Evolutionary conservation across 352 stramenopile genomes (phyloP).

Genomic region (Salisapilia sapeloensis): DNA sequence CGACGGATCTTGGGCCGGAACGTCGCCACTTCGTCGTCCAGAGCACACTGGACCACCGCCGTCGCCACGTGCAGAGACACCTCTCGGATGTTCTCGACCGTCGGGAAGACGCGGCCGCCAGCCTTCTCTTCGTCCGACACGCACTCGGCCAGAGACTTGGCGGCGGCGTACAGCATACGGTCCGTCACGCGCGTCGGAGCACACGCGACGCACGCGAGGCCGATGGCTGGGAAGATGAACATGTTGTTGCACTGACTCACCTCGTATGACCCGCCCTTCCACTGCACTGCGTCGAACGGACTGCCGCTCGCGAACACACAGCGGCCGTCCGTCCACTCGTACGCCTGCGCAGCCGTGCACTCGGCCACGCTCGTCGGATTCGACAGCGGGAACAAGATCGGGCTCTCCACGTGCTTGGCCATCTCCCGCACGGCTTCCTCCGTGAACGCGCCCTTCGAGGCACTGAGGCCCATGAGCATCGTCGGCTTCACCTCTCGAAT

Average conservation of each 20-base stretch:
- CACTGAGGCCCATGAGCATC: slow-evolving; percentile 90
- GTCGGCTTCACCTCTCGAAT: slow-evolving; percentile 84
- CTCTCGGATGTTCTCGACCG: slow-evolving; percentile 84
- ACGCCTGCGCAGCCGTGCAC: slow-evolving; percentile 92
- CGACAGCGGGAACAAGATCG: slow-evolving; percentile 94
- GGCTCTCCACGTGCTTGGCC: slow-evolving; percentile 69
- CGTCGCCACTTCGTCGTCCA: slow-evolving; percentile 77
- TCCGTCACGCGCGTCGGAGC: slow-evolving; percentile 75
- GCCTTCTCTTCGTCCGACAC: slow-evolving; percentile 86
- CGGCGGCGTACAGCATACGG: slow-evolving; percentile 90
- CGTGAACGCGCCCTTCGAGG: slow-evolving; percentile 77
- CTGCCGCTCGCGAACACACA: slow-evolving; percentile 93
- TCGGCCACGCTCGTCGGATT: slow-evolving; percentile 94
- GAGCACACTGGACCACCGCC: slow-evolving; percentile 81
- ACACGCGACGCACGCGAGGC: slow-evolving; percentile 81
- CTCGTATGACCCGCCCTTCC: slow-evolving; percentile 64
- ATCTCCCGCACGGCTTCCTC: slow-evolving; percentile 76
- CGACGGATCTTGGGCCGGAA: slow-evolving; percentile 55
- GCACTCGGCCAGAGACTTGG: slow-evolving; percentile 87
- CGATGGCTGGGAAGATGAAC: slow-evolving; percentile 96
- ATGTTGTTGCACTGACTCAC: slow-evolving; percentile 92
- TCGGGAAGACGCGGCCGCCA: slow-evolving; percentile 88
- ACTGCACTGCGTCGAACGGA: slow-evolving; percentile 87
- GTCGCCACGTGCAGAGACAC: slow-evolving; percentile 88
- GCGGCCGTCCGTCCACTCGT: slow-evolving; percentile 90